Conservation (phyloP, 2,329 filamentous ascomycete species). For the Aspergillus hiratsukae region DNA sequence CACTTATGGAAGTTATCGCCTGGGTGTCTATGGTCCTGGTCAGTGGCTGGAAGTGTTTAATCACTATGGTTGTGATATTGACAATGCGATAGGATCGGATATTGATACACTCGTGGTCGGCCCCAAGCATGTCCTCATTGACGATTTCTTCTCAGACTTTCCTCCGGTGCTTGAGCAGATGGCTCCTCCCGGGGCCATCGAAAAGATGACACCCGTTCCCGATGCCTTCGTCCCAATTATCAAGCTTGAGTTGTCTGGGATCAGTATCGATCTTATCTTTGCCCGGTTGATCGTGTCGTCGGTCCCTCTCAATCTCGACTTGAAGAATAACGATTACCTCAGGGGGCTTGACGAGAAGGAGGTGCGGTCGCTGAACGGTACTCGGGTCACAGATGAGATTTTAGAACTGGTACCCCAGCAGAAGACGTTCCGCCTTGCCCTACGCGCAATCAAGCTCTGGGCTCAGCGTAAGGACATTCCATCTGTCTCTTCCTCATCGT, state of each 20-base stretch:
- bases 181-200: constrained; percentile 72
- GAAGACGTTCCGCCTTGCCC: constrained; percentile 80
- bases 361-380: constrained; percentile 86
- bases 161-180: constrained; percentile 73
- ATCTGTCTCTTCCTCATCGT: not conserved
- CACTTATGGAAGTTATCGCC: constrained; percentile 90
- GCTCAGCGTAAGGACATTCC: constrained; percentile 58
- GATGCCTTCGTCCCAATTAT: constrained; percentile 96
- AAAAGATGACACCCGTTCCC: constrained; percentile 76
- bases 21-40: constrained; percentile 87
- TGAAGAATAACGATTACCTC: constrained; percentile 79
- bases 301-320: constrained; percentile 66
- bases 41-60: constrained; percentile 12
- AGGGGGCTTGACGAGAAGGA: constrained; percentile 83
- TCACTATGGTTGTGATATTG: not conserved
- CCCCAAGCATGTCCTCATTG: constrained; percentile 79
- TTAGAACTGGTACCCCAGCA: constrained; percentile 81
- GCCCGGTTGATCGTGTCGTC: constrained; percentile 68
- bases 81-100: constrained; percentile 66
- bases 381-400: constrained; percentile 90
- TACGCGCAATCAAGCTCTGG: constrained; percentile 95
- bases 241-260: constrained; percentile 85
- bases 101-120: constrained; percentile 94
- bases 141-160: constrained; percentile 90
- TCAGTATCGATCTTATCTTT: constrained; percentile 94